Evolutionary conservation across 257 asterid genomes (phyloP).

Genomic region (Phtheirospermum japonicum): DNA sequence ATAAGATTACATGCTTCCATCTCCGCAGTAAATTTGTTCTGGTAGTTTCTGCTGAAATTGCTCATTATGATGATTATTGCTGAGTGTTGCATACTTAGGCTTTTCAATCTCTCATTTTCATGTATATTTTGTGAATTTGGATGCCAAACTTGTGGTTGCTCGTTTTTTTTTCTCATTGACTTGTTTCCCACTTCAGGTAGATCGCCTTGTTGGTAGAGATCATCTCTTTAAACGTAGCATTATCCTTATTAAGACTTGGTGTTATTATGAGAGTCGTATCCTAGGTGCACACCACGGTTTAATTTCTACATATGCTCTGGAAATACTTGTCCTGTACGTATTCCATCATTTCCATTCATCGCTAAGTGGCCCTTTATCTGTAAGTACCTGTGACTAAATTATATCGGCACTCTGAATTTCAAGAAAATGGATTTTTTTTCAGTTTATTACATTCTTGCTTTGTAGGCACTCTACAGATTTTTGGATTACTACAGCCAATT

Average conservation of each 20-base stretch:
- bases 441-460: constrained; percentile 17
- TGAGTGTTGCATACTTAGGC: constrained; percentile 14
- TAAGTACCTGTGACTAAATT: constrained; percentile 33
- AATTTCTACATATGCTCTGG: constrained; percentile 57
- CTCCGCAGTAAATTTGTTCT: background rate
- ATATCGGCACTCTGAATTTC: constrained; percentile 11
- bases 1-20: constrained; percentile 15
- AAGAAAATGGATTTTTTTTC: constrained; percentile 19
- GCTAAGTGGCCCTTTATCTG: constrained; percentile 50
- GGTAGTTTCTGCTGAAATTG: background rate
- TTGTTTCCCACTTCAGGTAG: constrained; percentile 52
- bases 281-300: constrained; percentile 92
- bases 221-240: constrained; percentile 84
- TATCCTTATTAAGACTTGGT: constrained; percentile 78
- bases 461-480: constrained; percentile 70
- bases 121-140: constrained; percentile 14
- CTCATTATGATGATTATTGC: constrained; percentile 14
- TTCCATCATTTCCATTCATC: constrained; percentile 47
- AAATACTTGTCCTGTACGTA: constrained; percentile 46
- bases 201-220: constrained; percentile 65
- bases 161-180: constrained; percentile 1
- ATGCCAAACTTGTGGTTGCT: background rate
- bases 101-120: background rate
- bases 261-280: constrained; percentile 82
- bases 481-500: constrained; percentile 75